Evolutionary conservation across 2,329 filamentous ascomycete genomes (phyloP), one percentile per base, ranked within the genome.

Genomic region (Colletotrichum trifolii): DNA sequence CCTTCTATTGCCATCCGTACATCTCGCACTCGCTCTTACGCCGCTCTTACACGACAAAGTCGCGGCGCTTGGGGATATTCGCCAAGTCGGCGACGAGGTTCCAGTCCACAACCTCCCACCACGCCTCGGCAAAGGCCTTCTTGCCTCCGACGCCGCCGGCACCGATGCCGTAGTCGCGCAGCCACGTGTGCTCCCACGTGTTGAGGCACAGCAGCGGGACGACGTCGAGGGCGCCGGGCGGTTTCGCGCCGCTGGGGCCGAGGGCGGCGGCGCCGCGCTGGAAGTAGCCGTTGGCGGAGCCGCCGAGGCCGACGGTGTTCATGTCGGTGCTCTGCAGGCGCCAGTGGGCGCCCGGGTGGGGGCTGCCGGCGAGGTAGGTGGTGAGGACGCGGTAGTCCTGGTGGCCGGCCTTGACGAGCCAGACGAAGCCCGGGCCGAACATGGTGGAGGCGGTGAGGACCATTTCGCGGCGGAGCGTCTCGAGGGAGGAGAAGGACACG

Each of bases 371-470:
- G 66, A 94, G 88, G 83, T 98, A 99, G 62, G 96, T 99, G 71
- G 89, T 86, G 64, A 99, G 85, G 73, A 99, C 86, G 73, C 89
- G 88, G 80, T 83, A 84, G 71, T 82, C 83, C 74, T 70, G 72
- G 66, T 77, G 74, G 58, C 73, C 78, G 71, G 72, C 75, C 78
- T 88, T 87, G 73, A 97, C 92, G 67, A 99, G 89, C 96, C 96
- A 99, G 75, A 98, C 91, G 80, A 96, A 98, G 69, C 96, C 96
- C 0, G 95, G 94, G 59, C 95, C 96, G 81, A 99, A 98, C 94
- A 98, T 97, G 81, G 89, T 87, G 70, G 88, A 85, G 64, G 95
- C 95, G 45, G 91, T 96, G 69, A 89, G 83, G 73, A 96, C 79
- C 78, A 99, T 89, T 76, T 96, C 92, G 71, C 85, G 84, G 75